Evolutionary conservation across 495 filamentous ascomycete species (phyloP).

Genomic region (Neurospora sp.): DNA sequence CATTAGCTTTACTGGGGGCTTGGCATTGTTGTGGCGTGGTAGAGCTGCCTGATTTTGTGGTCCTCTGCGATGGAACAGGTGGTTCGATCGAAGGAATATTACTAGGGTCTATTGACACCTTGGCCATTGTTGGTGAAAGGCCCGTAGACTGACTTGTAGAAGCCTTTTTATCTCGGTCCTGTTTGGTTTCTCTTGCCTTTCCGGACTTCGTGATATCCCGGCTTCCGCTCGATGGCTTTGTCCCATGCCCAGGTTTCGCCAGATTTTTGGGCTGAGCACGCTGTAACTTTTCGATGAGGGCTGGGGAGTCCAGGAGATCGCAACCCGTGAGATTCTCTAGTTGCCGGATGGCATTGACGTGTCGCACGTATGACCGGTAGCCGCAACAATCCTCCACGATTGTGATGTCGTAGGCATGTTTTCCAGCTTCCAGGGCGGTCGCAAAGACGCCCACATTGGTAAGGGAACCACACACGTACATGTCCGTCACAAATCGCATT

Average conservation of each 20-base stretch:
- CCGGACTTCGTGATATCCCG: background rate
- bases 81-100: constrained; percentile 1
- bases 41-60: constrained; percentile 3
- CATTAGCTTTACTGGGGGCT: background rate
- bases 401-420: constrained; percentile 75
- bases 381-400: constrained; percentile 86
- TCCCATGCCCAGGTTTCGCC: background rate
- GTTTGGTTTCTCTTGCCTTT: background rate
- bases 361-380: constrained; percentile 60
- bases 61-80: background rate
- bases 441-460: constrained; percentile 87
- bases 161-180: background rate
- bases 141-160: constrained; percentile 10
- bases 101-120: constrained; percentile 10
- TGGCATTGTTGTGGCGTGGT: constrained; percentile 3
- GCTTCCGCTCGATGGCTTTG: background rate
- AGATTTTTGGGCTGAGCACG: constrained; percentile 5
- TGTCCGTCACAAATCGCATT: constrained; percentile 69
- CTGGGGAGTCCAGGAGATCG: constrained; percentile 47
- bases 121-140: constrained; percentile 21
- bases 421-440: constrained; percentile 82
- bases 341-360: constrained; percentile 65
- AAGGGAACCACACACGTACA: constrained; percentile 86
- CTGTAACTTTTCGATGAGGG: constrained; percentile 39
- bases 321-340: constrained; percentile 71